Evolutionary conservation across 352 stramenopile genomes (phyloP).

Genomic region (Phytophthora sojae): DNA sequence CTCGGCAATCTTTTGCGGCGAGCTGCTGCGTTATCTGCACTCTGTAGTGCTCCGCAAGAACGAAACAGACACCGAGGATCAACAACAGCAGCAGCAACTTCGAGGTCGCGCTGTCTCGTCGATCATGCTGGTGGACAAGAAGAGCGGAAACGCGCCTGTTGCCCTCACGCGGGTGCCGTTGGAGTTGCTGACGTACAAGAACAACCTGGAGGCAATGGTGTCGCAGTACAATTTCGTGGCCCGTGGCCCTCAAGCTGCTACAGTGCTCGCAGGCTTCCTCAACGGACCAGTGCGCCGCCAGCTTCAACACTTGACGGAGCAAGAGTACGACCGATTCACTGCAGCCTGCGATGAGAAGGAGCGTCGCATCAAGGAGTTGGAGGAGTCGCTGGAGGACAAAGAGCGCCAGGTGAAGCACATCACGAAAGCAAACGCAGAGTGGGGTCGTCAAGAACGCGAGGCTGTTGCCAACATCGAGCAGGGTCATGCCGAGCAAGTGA

Average conservation of each 20-base stretch:
- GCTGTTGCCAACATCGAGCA: constrained; percentile 57
- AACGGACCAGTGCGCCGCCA: constrained; percentile 59
- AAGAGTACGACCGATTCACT: constrained; percentile 72
- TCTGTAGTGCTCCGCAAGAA: constrained; percentile 75
- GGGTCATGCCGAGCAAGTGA: constrained; percentile 49
- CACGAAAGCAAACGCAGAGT: constrained; percentile 56
- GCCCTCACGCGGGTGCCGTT: constrained; percentile 55
- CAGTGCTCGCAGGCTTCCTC: constrained; percentile 68
- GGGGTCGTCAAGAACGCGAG: constrained; percentile 56
- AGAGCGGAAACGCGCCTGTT: constrained; percentile 32
- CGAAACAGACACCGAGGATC: constrained; percentile 61
- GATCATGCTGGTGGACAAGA: constrained; percentile 55
- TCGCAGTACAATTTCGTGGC: constrained; percentile 84
- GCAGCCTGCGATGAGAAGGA: constrained; percentile 60
- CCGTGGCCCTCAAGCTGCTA: constrained; percentile 56
- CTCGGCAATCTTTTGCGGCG: constrained; percentile 71
- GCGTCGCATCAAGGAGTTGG: constrained; percentile 54
- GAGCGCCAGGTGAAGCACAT: constrained; percentile 57
- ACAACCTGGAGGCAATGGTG: constrained; percentile 78
- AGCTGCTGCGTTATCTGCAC: constrained; percentile 74
- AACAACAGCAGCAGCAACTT: constrained; percentile 54
- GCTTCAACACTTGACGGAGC: constrained; percentile 50
- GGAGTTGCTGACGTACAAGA: constrained; percentile 81
- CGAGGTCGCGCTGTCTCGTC: constrained; percentile 60
- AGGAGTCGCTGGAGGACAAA: constrained; percentile 57